Evolutionary conservation across 1,139 yeast genomes (phyloP).

Genomic region (Taphrina confusa): DNA sequence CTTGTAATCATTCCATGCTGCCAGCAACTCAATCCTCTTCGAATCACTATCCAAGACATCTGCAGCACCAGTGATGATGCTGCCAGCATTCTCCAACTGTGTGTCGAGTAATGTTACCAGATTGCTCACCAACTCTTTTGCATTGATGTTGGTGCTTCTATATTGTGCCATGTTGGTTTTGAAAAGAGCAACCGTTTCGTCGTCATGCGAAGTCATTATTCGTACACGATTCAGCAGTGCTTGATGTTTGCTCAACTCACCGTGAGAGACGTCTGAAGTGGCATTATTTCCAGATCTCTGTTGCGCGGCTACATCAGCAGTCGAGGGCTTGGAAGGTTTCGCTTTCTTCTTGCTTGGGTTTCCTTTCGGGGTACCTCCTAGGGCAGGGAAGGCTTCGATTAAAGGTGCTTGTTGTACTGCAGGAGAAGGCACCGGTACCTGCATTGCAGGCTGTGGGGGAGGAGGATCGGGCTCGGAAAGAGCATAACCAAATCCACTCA

Average conservation of each 20-base stretch:
- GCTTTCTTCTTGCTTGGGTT: neutral
- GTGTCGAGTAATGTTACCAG: slow-evolving; percentile 18
- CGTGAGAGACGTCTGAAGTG: neutral
- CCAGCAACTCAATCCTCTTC: slow-evolving; percentile 33
- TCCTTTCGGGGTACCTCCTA: slow-evolving; percentile 26
- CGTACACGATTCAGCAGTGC: slow-evolving; percentile 15
- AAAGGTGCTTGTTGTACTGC: slow-evolving; percentile 16
- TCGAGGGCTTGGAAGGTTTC: neutral
- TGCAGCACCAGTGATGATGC: slow-evolving; percentile 27
- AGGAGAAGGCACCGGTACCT: slow-evolving; percentile 20
- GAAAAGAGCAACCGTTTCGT: slow-evolving; percentile 29
- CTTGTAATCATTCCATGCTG: slow-evolving; percentile 38
- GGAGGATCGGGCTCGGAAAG: slow-evolving; percentile 21
- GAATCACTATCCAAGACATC: slow-evolving; percentile 33
- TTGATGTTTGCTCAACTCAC: slow-evolving; percentile 19
- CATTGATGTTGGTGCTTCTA: slow-evolving; percentile 29
- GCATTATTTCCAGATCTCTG: neutral
- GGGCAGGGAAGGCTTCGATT: slow-evolving; percentile 30
- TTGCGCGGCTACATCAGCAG: neutral
- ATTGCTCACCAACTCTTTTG: slow-evolving; percentile 32
- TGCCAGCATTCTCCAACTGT: slow-evolving; percentile 28
- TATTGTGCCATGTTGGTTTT: slow-evolving; percentile 28
- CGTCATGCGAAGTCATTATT: slow-evolving; percentile 24
- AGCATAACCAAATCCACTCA: slow-evolving; percentile 27
- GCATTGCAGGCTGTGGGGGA: slow-evolving; percentile 26